Base-by-base conservation (phyloP, 2,329 filamentous ascomycete genomes). In the Reticulascus tulasneorum region DNA sequence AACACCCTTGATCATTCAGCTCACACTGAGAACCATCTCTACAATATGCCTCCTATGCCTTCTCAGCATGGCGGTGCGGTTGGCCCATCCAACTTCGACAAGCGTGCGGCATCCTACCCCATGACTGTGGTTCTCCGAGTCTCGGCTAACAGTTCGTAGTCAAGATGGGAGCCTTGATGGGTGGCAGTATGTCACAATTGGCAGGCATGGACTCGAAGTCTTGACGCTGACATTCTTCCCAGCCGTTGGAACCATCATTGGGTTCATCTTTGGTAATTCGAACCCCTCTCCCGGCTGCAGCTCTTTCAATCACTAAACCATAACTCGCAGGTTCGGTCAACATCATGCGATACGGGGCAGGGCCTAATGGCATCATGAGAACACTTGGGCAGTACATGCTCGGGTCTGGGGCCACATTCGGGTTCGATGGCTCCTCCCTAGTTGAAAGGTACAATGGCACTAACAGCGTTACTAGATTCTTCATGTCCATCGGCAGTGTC, bases 121-220 rank as follows among this genome's bases (percentile, higher is more conserved):
- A 9, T 13, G 25, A 18, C 8, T 26, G 19, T 20, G n/a, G 15
- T n/a, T n/a, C 20, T 16, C 10, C 5, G 23, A 28, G 23, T 24
- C 35, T 7, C 13, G 16, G 48, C 58, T 60, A 54, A 41, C 35
- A 33, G 13, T 23, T 29, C 33, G 52, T 60, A 94, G 89, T 90
- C 63, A 96, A 95, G 74, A 96, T 97, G 89, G 93, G 93, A 52
- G 89, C 86, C 46, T 83, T 98, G 83, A 97, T 97, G 89, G 93
- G 93, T 52, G 87, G 89, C 61, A 94, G 91, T 97, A 85, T 55
- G 89, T 78, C 34, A 33, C 35, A 23, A 29, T 13, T 35, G 11
- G 19, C 22, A 10, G 22, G 22, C 12, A 7, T 9, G 15, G 31
- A 9, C 5, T n/a, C 7, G 3, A 4, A 6, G 10, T 21, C 19